Evolutionary conservation across 1,284 basidiomycete genomes (phyloP), one percentile per base, ranked within the genome.

Genomic region (Lignosus rhinocerotis): DNA sequence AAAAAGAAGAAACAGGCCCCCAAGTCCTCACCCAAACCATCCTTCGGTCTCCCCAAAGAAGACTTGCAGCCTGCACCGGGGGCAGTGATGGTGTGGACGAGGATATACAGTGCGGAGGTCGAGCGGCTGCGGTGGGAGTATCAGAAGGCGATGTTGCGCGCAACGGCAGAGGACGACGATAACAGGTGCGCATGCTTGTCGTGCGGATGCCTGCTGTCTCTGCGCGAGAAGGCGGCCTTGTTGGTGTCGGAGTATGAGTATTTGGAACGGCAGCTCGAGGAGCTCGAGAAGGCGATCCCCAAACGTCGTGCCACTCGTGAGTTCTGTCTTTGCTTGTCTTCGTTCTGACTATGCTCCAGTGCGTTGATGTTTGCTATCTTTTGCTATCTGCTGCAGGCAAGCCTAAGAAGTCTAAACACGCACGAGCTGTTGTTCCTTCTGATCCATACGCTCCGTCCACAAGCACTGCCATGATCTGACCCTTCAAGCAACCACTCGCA

Each of bases 391-490:
- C 25, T 25, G 25, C 25, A 25, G 25, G 25, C 25, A 25, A 25
- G 25, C 25, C 33, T 34, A 61, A 59, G 59, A 61, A 55, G 46
- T 25, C 32, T 4, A 45, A 33, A 19, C 44, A 32, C 14, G 30
- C 39, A 43, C 48, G 53, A 10, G 36, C 38, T 10, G 31, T 25
- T 25, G 25, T 42, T 3, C 57, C 57, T 4, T 38, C 55, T 30
- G 62, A 64, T n/a, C 62, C 62, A 11, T 64, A 59, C 19, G 62
- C 62, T 2, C 62, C 62, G 21, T 64, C 60, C 30, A 61, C 57
- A 43, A 64, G 62, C 36, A 36, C 46, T 25, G 59, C 47, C 8
- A 50, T 49, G 34, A 39, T 58, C 19, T 61, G 34, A 61, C 12
- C 36, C n/a, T 11, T 33, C 32, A 7, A 25, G 38, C n/a, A 38